Evolutionary conservation across 1,284 basidiomycete species (phyloP), one percentile per base, ranked within the genome.

Genomic region (Fomitopsis betulina): DNA sequence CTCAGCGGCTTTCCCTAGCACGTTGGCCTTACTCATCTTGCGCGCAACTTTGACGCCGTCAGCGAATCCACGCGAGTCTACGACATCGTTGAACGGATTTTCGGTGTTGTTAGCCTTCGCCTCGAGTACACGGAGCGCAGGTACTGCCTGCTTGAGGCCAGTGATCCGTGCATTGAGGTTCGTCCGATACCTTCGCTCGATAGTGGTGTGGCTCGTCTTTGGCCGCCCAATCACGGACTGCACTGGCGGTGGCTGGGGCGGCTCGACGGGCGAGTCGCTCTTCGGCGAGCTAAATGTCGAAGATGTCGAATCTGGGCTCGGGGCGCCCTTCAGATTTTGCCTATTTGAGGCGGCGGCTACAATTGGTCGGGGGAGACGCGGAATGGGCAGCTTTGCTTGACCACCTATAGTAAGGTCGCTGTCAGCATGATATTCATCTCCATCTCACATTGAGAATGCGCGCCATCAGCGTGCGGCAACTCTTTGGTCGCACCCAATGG

Each of bases 161-260:
- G 89, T 86, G 47, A 96, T 95, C 52, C 93, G 86, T 12, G 92
- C 91, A 68, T 96, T 96, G 59, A 96, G 81, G 71, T 95, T 95
- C 17, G 93, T 94, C 40, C 94, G 84, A 68, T 95, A 93, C 33
- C 94, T 82, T 15, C 94, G 84, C 73, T 96, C 94, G 63, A 96
- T 95, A 25, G 92, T 94, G 10, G 94, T 96, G 71, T 96, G 93
- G 59, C 90, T 92, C 0, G 90, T 92, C 73, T 92, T 92, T n/a
- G 88, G 84, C 3, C 89, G 83, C 1, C 75, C 72, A 17, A 73
- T 67, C 27, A 72, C 56, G 53, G 69, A 49, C 60, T 73, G 60
- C 12, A 65, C 60, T 5, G 58, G 51, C 1, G 63, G 57, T 19
- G 64, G 58, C 0, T 56, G 51, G 5, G 68, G 58, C 1, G 57